phyloP scores from a whole-genome alignment of 2,329 filamentous ascomycete species.

The Akanthomyces uredinophilus region DNA sequence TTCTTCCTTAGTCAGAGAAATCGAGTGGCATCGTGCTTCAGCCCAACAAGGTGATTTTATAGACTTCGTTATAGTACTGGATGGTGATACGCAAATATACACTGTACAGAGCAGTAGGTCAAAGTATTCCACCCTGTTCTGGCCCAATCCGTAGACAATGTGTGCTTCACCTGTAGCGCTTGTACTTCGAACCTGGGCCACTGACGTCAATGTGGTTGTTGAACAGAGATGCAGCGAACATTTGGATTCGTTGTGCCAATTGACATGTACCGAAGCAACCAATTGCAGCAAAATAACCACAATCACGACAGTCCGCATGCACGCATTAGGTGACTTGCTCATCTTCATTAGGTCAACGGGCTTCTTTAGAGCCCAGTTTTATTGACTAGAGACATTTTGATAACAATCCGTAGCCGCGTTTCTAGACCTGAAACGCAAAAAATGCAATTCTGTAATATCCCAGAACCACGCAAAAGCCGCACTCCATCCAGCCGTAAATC shows the following conservation, averaged over 20 bases:
- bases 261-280: no score
- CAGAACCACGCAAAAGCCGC: slow-evolving; percentile 41
- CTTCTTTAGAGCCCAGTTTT: slow-evolving; percentile 34
- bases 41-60: not conserved
- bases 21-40: not conserved
- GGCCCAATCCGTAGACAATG: no score
- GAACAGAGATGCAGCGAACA: no score
- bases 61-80: no score
- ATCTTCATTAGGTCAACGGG: slow-evolving; percentile 8
- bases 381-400: slow-evolving; percentile 37
- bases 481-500: slow-evolving; percentile 31
- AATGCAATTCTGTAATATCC: slow-evolving; percentile 44
- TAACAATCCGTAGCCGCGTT: slow-evolving; percentile 42
- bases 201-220: no score
- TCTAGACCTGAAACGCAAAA: slow-evolving; percentile 40
- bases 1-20: no score
- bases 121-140: no score
- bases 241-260: no score
- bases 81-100: no score
- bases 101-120: no score
- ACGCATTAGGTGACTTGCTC: not conserved
- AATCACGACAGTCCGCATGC: not conserved
- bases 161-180: no score
- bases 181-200: no score
- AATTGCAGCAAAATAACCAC: not conserved